Evolutionary conservation across 2,329 filamentous ascomycete genomes (phyloP).

Genomic region (Clonostachys rosea): DNA sequence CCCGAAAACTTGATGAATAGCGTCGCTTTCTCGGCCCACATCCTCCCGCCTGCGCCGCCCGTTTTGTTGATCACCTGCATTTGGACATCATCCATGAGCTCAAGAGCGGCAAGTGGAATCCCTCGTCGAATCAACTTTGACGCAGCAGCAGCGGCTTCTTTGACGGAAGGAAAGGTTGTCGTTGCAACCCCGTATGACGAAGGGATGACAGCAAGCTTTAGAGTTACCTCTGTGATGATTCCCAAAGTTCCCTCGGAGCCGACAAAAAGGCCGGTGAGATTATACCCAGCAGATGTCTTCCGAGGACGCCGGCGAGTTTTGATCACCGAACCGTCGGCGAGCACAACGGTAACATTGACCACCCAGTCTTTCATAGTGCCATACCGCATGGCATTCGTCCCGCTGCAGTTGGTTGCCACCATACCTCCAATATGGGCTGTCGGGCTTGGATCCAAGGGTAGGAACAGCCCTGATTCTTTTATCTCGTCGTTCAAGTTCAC

Average conservation of each 20-base stretch:
- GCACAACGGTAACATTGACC: constrained; percentile 71
- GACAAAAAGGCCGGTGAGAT: constrained; percentile 73
- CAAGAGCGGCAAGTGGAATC: constrained; percentile 72
- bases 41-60: constrained; percentile 47
- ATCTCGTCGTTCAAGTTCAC: constrained; percentile 67
- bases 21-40: constrained; percentile 60
- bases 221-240: constrained; percentile 72
- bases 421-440: constrained; percentile 82
- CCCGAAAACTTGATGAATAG: constrained; percentile 71
- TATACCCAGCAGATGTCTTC: constrained; percentile 76
- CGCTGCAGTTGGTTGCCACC: constrained; percentile 59
- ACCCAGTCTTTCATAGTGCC: constrained; percentile 91
- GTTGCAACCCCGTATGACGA: constrained; percentile 67
- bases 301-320: constrained; percentile 73
- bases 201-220: constrained; percentile 71
- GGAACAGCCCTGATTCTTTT: constrained; percentile 60
- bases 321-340: constrained; percentile 75
- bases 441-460: constrained; percentile 79
- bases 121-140: constrained; percentile 67
- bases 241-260: constrained; percentile 79
- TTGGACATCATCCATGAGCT: constrained; percentile 76
- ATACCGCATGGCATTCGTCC: constrained; percentile 80
- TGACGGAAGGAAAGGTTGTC: constrained; percentile 37
- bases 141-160: constrained; percentile 66
- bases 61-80: constrained; percentile 54